Percentiles rank a stretch among this genome's conserved stretches.
Conservation (phyloP, 1,284 basidiomycete species). For the Schizophyllum commune region DNA sequence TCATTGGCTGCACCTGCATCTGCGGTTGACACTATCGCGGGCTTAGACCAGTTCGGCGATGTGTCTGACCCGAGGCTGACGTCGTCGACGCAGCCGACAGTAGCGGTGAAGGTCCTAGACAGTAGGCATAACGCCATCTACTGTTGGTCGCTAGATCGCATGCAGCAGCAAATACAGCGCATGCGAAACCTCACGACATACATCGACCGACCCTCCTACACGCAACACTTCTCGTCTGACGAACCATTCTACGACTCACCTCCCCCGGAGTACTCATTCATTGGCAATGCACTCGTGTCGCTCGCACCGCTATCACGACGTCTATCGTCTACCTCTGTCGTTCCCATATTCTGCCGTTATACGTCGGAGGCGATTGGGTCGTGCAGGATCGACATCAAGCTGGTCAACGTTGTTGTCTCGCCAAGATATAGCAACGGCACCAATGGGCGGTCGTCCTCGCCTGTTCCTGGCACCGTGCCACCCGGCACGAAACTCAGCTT, state of each 20-base stretch:
- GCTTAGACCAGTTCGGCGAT: conserved; percentile 88
- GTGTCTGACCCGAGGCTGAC: conserved; percentile 74
- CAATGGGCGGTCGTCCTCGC: conserved; percentile 49
- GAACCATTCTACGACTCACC: conserved; percentile 89
- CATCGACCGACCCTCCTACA: conserved; percentile 87
- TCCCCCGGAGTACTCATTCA: conserved; percentile 83
- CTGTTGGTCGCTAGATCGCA: conserved; percentile 84
- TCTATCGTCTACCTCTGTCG: conserved; percentile 64
- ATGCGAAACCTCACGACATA: conserved; percentile 95
- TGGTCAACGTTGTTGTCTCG: conserved; percentile 61
- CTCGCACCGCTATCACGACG: conserved; percentile 76
- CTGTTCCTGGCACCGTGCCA: conserved; percentile 53
- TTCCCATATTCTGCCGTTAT: conserved; percentile 88
- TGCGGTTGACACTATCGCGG: conserved; percentile 79
- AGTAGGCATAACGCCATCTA: conserved; percentile 81
- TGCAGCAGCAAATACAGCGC: conserved; percentile 82
- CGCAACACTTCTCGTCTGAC: conserved; percentile 87
- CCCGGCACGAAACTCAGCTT: conserved; percentile 76
- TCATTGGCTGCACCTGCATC: conserved; percentile 76
- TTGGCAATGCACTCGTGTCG: conserved; percentile 82
- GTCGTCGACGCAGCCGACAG: conserved; percentile 71
- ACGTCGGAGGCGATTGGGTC: conserved; percentile 92
- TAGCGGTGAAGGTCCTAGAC: conserved; percentile 89
- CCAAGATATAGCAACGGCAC: conserved; percentile 56
- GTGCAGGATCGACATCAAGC: conserved; percentile 78